phyloP scores from a whole-genome alignment of 1,139 yeast genomes.

The Debaryomyces subglobosus region DNA sequence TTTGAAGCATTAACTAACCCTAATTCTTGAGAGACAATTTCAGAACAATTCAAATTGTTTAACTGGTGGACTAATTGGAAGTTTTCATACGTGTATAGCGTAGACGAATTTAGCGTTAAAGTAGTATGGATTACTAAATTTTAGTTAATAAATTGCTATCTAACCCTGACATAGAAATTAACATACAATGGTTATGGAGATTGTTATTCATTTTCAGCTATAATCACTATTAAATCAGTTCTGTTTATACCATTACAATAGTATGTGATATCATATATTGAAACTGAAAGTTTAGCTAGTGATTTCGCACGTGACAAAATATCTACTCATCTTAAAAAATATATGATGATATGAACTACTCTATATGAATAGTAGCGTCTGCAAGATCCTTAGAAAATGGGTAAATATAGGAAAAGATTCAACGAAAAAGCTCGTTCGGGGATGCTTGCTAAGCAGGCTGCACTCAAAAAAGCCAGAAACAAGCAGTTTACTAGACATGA shows the following conservation, averaged over 20 bases:
- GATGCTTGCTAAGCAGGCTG: constrained; percentile 78
- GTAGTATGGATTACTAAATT: constrained; percentile 45
- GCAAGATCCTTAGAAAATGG: constrained; percentile 50
- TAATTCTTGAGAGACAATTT: constrained; percentile 56
- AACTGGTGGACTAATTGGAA: constrained; percentile 39
- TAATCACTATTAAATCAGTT: too few species aligned
- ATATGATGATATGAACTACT: constrained; percentile 3
- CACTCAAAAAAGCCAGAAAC: constrained; percentile 67
- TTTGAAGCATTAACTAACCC: constrained; percentile 54
- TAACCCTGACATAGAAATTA: neutral
- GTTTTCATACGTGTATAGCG: constrained; percentile 59
- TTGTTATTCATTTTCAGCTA: constrained; percentile 25
- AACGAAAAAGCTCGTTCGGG: constrained; percentile 88
- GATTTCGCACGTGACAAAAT: neutral
- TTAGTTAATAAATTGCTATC: constrained; percentile 15
- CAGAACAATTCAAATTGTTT: constrained; percentile 52
- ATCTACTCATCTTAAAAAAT: constrained; percentile 8
- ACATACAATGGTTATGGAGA: constrained; percentile 38
- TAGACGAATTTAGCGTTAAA: constrained; percentile 56
- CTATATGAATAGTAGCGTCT: neutral
- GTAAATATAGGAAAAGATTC: constrained; percentile 76
- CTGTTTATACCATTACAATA: neutral
- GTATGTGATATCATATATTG: neutral
- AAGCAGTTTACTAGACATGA: constrained; percentile 62
- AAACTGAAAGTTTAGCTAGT: neutral